Evolutionary conservation across 1,284 basidiomycete genomes (phyloP), one percentile per base, ranked within the genome.

Genomic region (Caloboletus inedulis): DNA sequence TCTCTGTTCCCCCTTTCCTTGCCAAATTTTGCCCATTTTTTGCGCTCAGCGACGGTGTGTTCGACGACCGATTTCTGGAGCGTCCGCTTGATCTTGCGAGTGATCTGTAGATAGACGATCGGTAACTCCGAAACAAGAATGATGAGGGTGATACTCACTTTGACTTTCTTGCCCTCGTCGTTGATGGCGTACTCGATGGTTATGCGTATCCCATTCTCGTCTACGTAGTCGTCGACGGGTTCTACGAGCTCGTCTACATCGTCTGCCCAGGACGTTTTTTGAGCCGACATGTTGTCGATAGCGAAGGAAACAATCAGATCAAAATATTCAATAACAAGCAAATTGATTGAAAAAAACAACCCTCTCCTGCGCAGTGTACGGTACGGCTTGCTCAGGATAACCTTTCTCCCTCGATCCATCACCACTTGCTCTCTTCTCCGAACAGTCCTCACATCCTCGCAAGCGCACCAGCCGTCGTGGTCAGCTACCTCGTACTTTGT

Each of bases 21-120:
- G 4, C 96, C 96, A 69, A 99, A 99, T 74, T 98, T 99, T 33
- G 85, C 68, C 94, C 94, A 98, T 56, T 82, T 85, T 72, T 97
- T 91, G 44, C 96, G 83, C 72, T 96, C 93, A 0, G 97, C 97
- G 7, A 98, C 94, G 19, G 82, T 80, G 66, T 96, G 94, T 59
- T 95, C 92, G 35, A 99, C 97, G 37, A 93, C 80, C n/a, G 90
- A 87, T 69, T 93, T 95, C 68, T 96, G 88, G 19, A 98, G 78
- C 1, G 87, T 90, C 45, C 94, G 83, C 72, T 91, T 91, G 65
- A 90, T 93, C 62, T 87, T 86, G 57, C 92, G 82, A 13, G 90
- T 97, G 59, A 94, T 84, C 91, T 94, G 56, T 48, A 18, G 13
- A 43, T 21, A 21, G 33, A 31, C 37, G 43, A 55, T 65, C 31